These are phyloP conservation scores for Chrysopogon serrulatus DNA, from an alignment of 176 grass and related monocot species.

Conservation along the genomic window DNA sequence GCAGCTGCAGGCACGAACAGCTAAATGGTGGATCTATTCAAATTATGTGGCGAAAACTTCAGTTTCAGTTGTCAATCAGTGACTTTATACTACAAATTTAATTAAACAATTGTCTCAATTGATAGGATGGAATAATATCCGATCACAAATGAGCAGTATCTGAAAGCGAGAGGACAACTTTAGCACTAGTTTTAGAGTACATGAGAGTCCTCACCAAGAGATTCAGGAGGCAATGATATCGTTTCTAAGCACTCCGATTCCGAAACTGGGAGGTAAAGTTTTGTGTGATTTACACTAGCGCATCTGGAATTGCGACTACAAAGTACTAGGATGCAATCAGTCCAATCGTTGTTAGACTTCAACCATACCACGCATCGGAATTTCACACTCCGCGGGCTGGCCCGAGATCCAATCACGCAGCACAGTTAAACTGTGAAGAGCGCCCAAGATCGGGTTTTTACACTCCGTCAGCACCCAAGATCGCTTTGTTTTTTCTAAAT, in stretches of 20 bases:
- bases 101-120: not conserved
- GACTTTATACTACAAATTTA: not conserved
- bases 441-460: slow-evolving; percentile 19
- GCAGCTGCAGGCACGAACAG: not conserved
- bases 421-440: not conserved
- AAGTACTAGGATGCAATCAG: not conserved
- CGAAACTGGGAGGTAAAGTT: not conserved
- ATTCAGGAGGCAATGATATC: not conserved
- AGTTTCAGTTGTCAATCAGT: not conserved
- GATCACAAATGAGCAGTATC: not conserved
- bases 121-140: not conserved
- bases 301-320: not conserved
- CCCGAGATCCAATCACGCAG: slow-evolving; percentile 11
- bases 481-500: not conserved
- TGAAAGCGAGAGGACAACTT: not conserved
- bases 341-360: not conserved
- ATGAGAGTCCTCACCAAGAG: not conserved
- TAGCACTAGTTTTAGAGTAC: not conserved
- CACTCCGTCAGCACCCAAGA: not conserved
- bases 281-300: not conserved
- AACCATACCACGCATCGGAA: not conserved
- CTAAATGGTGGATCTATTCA: not conserved
- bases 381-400: not conserved
- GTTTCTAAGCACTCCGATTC: not conserved
- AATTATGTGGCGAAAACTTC: not conserved